Evolutionary conservation across 192 early-diverging fungal species (phyloP).

Genomic region (Cladochytrium replicatum): DNA sequence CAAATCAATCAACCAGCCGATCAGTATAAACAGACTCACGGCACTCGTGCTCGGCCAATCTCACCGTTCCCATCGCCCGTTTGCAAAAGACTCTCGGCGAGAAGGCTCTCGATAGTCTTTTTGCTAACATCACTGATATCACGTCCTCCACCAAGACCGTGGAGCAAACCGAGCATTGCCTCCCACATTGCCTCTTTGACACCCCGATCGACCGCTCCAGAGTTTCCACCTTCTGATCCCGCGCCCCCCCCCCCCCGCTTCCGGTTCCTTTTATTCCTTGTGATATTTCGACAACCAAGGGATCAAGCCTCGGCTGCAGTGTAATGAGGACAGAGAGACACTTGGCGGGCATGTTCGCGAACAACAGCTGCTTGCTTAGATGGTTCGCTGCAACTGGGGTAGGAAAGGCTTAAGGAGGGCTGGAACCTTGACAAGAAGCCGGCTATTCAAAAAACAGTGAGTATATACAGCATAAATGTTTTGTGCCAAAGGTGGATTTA

Average conservation of each 20-base stretch:
- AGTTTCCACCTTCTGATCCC: constrained; percentile 6
- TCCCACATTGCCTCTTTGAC: constrained; percentile 61
- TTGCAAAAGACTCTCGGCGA: constrained; percentile 51
- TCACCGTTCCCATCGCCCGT: constrained; percentile 31
- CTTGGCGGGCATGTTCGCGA: constrained; percentile 65
- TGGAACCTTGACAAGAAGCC: constrained; percentile 74
- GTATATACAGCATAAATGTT: constrained; percentile 11
- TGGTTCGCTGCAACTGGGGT: constrained; percentile 95
- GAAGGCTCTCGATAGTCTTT: constrained; percentile 43
- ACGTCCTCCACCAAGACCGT: constrained; percentile 34
- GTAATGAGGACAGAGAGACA: constrained; percentile 65
- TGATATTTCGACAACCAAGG: constrained; percentile 63
- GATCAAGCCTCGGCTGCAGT: constrained; percentile 67
- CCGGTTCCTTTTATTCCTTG: constrained; percentile 55
- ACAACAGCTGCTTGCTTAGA: constrained; percentile 63
- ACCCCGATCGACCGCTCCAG: constrained; percentile 39
- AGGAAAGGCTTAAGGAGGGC: constrained; percentile 90
- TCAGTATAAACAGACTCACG: constrained; percentile 3
- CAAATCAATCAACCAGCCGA: background rate
- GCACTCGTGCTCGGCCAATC: constrained; percentile 6
- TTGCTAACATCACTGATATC: constrained; percentile 51
- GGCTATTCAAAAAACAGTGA: constrained; percentile 22
- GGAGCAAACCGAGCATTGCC: constrained; percentile 61
- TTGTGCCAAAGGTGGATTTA: constrained; percentile 16
- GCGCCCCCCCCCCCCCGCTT: constrained; percentile 31